These are phyloP conservation scores for Termitomyces sp. DNA, from an alignment of 768 basidiomycete genomes.

Conservation along the genomic window DNA sequence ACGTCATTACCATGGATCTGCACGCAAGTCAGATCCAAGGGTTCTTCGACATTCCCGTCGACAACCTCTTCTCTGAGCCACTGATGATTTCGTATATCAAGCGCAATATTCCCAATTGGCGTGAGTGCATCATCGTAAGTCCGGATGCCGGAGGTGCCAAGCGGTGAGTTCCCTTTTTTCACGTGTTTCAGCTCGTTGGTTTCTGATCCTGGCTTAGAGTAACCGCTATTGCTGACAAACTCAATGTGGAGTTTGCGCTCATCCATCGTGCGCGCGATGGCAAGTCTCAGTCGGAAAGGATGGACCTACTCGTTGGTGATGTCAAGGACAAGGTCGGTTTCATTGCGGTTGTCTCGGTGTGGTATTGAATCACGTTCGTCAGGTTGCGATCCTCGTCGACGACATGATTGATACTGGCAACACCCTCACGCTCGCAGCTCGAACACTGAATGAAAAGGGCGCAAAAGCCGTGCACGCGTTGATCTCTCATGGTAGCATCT, in stretches of 20 bases:
- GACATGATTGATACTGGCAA: constrained; percentile 98
- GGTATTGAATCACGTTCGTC: background rate
- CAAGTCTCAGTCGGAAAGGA: constrained; percentile 64
- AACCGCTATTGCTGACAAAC: constrained; percentile 92
- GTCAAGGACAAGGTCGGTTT: constrained; percentile 77
- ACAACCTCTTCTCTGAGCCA: constrained; percentile 96
- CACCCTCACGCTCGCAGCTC: constrained; percentile 82
- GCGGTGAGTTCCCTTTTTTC: constrained; percentile 53
- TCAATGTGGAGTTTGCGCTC: constrained; percentile 91
- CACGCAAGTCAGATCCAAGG: constrained; percentile 98
- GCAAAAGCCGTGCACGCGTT: constrained; percentile 84
- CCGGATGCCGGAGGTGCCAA: constrained; percentile 99
- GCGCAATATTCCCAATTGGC: constrained; percentile 79
- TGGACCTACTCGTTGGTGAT: constrained; percentile 94
- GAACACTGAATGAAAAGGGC: constrained; percentile 86
- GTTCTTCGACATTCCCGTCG: constrained; percentile 98
- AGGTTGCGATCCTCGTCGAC: constrained; percentile 94
- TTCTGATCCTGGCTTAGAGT: constrained; percentile 39
- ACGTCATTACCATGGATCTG: constrained; percentile 99
- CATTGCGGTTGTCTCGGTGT: background rate
- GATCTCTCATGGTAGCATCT: constrained; percentile 78
- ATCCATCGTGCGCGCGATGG: constrained; percentile 89
- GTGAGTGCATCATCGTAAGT: constrained; percentile 87
- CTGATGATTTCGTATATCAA: constrained; percentile 94
- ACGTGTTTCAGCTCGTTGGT: constrained; percentile 1